These are phyloP conservation scores for Jacaranda copaia DNA, from an alignment of 257 asterid genomes.

Conservation along the genomic window DNA sequence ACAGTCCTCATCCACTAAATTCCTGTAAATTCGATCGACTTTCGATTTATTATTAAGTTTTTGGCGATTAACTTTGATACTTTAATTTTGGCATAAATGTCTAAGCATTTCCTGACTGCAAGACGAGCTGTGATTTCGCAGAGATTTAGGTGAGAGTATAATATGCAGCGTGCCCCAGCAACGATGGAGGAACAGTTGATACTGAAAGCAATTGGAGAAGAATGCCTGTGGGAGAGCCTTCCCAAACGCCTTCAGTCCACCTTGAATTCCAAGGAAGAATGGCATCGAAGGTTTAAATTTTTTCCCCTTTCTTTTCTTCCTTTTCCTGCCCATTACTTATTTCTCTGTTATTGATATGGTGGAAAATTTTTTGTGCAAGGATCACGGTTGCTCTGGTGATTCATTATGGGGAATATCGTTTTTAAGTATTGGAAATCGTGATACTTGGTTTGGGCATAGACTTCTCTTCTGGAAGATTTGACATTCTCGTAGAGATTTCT, in stretches of 20 bases:
- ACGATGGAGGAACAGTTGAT: conserved; percentile 93
- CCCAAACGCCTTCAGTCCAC: conserved; percentile 96
- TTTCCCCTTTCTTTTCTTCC: conserved; percentile 6
- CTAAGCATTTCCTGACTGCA: conserved; percentile 24
- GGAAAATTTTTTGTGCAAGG: neutral
- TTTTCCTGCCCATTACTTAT: neutral
- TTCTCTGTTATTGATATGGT: conserved; percentile 14
- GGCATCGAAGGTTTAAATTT: conserved; percentile 78
- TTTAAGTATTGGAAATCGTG: neutral
- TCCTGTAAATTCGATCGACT: conserved; percentile 30
- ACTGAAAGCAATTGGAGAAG: conserved; percentile 80
- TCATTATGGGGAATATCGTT: neutral
- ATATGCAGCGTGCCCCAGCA: conserved; percentile 79
- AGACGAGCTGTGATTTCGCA: conserved; percentile 29
- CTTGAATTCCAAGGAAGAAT: conserved; percentile 88
- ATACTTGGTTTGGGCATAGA: conserved; percentile 1
- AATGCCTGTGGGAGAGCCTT: conserved; percentile 84
- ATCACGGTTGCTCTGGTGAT: neutral
- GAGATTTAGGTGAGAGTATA: conserved; percentile 36
- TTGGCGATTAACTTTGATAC: neutral
- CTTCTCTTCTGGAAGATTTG: neutral
- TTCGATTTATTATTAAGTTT: conserved; percentile 4
- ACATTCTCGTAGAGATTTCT: neutral
- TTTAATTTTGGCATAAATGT: conserved; percentile 15
- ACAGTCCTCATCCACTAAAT: conserved; percentile 25